These are phyloP conservation scores for Kernera saxatilis DNA, from an alignment of 345 rosid species.

Conservation along the genomic window DNA sequence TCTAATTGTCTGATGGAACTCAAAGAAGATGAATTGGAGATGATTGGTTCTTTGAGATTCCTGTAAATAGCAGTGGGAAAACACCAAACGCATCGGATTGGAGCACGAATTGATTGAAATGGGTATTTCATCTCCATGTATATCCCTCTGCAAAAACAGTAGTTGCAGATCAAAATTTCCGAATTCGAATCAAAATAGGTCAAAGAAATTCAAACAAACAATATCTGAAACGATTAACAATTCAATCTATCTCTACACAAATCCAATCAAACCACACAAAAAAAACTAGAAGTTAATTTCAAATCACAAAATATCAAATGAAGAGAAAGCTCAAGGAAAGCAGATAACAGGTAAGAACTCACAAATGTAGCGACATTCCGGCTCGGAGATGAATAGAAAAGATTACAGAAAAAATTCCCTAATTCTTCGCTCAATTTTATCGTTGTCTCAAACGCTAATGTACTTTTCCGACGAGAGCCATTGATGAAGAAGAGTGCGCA, in stretches of 20 bases:
- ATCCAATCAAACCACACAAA: not conserved
- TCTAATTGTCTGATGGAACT: slow-evolving; percentile 29
- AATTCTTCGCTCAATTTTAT: not conserved
- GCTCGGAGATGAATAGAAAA: not conserved
- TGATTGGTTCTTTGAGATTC: slow-evolving; percentile 18
- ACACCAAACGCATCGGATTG: slow-evolving; percentile 26
- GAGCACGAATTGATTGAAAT: slow-evolving; percentile 12
- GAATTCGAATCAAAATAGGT: not conserved
- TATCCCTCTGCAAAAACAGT: not conserved
- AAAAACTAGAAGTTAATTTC: not conserved
- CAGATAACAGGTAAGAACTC: not conserved
- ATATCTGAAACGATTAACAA: not conserved
- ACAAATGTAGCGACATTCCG: slow-evolving; percentile 25
- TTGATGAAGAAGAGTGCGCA: not conserved
- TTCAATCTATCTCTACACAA: not conserved
- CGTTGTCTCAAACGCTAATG: not conserved
- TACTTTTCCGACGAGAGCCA: slow-evolving; percentile 11
- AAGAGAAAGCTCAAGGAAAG: not conserved
- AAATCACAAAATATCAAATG: not conserved
- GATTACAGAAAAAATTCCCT: not conserved
- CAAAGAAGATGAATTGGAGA: slow-evolving; percentile 3
- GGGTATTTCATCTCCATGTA: slow-evolving; percentile 19
- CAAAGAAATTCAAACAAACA: not conserved
- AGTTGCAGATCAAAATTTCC: not conserved
- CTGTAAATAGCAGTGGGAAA: slow-evolving; percentile 15